phyloP scores from a whole-genome alignment of 345 rosid species.

The Pugionium dolabratum region DNA sequence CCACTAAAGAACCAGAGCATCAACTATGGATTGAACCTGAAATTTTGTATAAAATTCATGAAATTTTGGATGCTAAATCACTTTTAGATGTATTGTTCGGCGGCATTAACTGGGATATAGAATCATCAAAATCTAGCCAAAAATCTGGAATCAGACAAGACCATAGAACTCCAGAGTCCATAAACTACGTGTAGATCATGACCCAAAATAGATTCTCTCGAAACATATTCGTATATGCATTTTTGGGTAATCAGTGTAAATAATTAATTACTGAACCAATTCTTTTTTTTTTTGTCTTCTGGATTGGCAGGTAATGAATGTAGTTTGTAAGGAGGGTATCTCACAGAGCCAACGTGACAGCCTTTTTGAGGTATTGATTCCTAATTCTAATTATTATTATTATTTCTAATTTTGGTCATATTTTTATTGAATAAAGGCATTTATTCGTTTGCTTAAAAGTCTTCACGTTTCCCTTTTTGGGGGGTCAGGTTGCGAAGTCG shows the following conservation, averaged over 20 bases:
- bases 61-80: conserved; percentile 26
- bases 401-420: background rate
- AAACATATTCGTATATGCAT: background rate
- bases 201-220: conserved; percentile 17
- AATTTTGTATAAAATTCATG: conserved; percentile 19
- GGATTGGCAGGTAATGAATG: conserved; percentile 71
- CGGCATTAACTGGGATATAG: conserved; percentile 25
- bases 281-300: background rate
- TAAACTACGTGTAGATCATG: conserved; percentile 9
- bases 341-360: conserved; percentile 56
- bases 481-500: conserved; percentile 63
- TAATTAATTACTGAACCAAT: conserved; percentile 4
- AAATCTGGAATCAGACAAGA: background rate
- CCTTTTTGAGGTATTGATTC: conserved; percentile 59
- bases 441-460: no score
- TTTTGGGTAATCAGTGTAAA: conserved; percentile 4
- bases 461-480: background rate
- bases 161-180: conserved; percentile 6
- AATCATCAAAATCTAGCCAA: conserved; percentile 1
- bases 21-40: conserved; percentile 21
- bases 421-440: no score
- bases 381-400: background rate
- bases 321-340: conserved; percentile 63
- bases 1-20: conserved; percentile 21
- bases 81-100: conserved; percentile 17